phyloP scores from a whole-genome alignment of 1,284 basidiomycete genomes.

The Earliella scabrosa region DNA sequence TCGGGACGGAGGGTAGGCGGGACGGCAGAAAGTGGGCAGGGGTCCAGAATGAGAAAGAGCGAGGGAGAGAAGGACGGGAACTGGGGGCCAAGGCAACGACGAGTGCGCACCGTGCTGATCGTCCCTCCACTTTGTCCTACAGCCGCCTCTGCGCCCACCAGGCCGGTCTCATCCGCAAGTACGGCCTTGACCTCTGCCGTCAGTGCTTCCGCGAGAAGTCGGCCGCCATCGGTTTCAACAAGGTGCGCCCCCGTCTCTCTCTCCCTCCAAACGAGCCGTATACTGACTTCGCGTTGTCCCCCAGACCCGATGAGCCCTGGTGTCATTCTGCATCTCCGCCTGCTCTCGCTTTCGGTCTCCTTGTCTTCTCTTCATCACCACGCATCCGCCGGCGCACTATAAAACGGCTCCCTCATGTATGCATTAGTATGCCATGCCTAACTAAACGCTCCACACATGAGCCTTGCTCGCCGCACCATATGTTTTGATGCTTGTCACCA shows the following conservation, averaged over 20 bases:
- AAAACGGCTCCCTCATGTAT: slow-evolving; percentile 29
- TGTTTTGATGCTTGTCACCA: not conserved
- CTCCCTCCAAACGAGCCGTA: not conserved
- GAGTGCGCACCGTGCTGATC: slow-evolving; percentile 8
- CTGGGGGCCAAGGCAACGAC: not conserved
- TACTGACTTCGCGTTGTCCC: not conserved
- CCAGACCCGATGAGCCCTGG: slow-evolving; percentile 29
- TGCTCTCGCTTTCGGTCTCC: slow-evolving; percentile 18
- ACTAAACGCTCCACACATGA: slow-evolving; percentile 24
- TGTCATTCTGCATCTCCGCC: slow-evolving; percentile 8
- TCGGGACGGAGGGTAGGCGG: not conserved
- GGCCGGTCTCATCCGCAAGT: slow-evolving; percentile 95
- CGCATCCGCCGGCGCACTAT: not conserved
- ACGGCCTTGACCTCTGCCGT: slow-evolving; percentile 95
- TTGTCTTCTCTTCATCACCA: slow-evolving; percentile 8
- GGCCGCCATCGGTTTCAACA: slow-evolving; percentile 90
- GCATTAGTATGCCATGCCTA: slow-evolving; percentile 32
- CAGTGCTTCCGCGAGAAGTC: slow-evolving; percentile 99
- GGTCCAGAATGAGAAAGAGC: not conserved
- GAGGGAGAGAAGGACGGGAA: not conserved
- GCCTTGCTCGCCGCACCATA: slow-evolving; percentile 9
- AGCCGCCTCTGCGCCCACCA: slow-evolving; percentile 96
- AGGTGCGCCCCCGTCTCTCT: slow-evolving; percentile 60
- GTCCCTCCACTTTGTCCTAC: slow-evolving; percentile 1
- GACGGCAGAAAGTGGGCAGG: not conserved